phyloP scores from a whole-genome alignment of 2,329 filamentous ascomycete species.

The Sclerotinia spermophila region DNA sequence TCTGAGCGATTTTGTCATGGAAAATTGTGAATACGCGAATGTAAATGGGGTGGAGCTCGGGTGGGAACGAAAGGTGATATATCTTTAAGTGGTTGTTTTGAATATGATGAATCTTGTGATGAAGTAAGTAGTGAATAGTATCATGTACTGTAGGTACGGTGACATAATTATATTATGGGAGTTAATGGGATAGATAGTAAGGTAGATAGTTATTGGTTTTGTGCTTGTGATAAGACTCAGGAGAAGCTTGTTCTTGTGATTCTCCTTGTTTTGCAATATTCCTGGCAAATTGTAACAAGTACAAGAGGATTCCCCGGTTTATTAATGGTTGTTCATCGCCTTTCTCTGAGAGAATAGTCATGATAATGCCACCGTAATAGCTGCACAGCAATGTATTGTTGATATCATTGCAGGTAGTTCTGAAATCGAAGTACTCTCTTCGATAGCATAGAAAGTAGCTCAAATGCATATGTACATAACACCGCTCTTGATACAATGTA shows the following conservation, averaged over 20 bases:
- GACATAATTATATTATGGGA: neutral
- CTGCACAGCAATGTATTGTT: neutral
- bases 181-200: neutral
- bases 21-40: neutral
- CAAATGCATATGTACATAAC: neutral
- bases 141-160: neutral
- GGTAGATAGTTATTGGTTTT: neutral
- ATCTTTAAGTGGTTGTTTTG: too few species aligned
- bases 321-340: too few species aligned
- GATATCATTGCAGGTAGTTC: neutral
- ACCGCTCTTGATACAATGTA: fast-evolving
- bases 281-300: neutral
- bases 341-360: neutral
- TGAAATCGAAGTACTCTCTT: neutral
- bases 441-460: neutral
- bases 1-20: fast-evolving
- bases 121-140: neutral
- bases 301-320: neutral
- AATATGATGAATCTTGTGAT: neutral
- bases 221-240: neutral
- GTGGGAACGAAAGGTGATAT: neutral
- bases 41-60: too few species aligned
- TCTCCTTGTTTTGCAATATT: neutral
- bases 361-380: neutral
- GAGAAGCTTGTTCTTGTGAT: neutral